Evolutionary conservation across 1,284 basidiomycete species (phyloP).

Genomic region (Microbotryum lychnidis-dioicae): DNA sequence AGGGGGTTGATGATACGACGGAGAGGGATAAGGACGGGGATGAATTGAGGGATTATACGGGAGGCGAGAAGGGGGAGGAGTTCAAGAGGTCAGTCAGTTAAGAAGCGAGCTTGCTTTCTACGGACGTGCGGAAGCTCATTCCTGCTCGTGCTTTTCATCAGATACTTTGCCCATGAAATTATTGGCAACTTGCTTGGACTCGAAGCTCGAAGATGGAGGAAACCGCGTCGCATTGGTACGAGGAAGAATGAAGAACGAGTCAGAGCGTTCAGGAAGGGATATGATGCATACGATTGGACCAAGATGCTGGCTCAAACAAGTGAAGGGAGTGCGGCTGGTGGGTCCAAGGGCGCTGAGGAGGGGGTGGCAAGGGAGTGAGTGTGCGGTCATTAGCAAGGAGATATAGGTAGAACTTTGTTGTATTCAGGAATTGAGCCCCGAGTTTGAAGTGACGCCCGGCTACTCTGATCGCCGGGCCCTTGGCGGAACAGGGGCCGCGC

Average conservation of each 20-base stretch:
- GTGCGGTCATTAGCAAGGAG: no score
- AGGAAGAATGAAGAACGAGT: constrained; percentile 62
- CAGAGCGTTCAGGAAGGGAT: constrained; percentile 53
- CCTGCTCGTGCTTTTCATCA: constrained; percentile 41
- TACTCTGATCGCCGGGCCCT: no score
- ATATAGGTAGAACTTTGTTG: background rate
- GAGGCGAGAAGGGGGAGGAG: constrained; percentile 66
- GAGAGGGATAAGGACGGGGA: constrained; percentile 48
- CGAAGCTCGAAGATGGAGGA: constrained; percentile 77
- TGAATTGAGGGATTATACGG: constrained; percentile 43
- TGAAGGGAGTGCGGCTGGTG: no score
- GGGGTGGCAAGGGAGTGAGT: no score
- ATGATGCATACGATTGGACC: constrained; percentile 43
- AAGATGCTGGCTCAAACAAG: constrained; percentile 18
- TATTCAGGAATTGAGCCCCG: no score
- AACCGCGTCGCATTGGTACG: constrained; percentile 65
- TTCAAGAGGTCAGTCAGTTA: constrained; percentile 74
- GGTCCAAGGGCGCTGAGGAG: no score
- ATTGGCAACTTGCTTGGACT: constrained; percentile 83
- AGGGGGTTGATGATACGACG: constrained; percentile 63
- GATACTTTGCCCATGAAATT: constrained; percentile 91
- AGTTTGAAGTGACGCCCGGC: no score
- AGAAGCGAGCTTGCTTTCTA: background rate
- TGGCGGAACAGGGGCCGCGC: no score
- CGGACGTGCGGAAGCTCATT: background rate